phyloP scores from a whole-genome alignment of 495 filamentous ascomycete genomes.

The Neurospora discreta region DNA sequence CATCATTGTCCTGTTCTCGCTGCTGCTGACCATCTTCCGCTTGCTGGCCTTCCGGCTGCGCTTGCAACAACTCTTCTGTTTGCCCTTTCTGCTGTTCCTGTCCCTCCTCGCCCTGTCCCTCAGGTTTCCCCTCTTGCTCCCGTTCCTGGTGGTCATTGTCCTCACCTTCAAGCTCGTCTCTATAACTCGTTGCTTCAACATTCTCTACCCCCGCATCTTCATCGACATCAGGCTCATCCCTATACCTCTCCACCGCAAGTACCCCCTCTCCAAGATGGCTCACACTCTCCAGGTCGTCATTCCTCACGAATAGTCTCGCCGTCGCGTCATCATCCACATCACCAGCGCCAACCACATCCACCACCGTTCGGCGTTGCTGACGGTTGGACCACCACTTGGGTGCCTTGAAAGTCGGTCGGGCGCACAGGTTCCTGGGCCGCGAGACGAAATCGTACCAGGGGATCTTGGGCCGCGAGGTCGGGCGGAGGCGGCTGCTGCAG shows the following conservation, averaged over 20 bases:
- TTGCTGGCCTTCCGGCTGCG: background rate
- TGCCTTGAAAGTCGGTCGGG: background rate
- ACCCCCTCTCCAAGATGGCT: background rate
- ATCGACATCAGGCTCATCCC: constrained; percentile 11
- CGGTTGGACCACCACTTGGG: constrained; percentile 3
- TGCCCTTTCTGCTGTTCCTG: background rate
- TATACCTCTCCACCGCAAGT: constrained; percentile 1
- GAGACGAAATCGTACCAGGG: constrained; percentile 28
- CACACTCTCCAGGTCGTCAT: constrained; percentile 8
- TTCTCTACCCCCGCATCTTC: background rate
- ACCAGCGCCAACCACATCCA: constrained; percentile 16
- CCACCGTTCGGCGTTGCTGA: constrained; percentile 7
- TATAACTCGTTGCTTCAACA: background rate
- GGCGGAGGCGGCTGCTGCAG: constrained; percentile 26
- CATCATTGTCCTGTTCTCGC: background rate
- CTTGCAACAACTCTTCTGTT: background rate
- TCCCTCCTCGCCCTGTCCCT: background rate
- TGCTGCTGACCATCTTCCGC: background rate
- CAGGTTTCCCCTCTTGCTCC: background rate
- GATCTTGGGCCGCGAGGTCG: constrained; percentile 17
- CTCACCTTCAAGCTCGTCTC: background rate
- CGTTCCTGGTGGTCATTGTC: background rate
- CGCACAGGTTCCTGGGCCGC: constrained; percentile 6
- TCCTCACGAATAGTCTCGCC: constrained; percentile 19
- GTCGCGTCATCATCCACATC: constrained; percentile 15